phyloP scores from a whole-genome alignment of 441 rosid genomes.

The Populus hybrid region DNA sequence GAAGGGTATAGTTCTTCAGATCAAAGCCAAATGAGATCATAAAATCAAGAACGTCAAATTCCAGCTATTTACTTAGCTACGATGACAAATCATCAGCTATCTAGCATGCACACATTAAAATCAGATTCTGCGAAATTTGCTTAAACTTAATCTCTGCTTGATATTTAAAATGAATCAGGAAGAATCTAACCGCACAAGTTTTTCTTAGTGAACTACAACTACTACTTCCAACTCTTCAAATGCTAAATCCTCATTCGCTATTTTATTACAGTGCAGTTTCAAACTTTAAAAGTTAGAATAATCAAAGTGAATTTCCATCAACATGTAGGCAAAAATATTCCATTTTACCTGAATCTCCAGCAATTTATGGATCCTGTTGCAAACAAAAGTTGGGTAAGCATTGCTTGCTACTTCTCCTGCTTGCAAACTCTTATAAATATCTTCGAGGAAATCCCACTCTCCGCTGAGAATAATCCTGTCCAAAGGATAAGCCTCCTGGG shows the following conservation, averaged over 20 bases:
- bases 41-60: background rate
- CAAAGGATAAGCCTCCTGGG: too few relatives aligned
- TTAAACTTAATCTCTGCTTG: too few relatives aligned
- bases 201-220: too few relatives aligned
- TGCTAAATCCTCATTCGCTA: too few relatives aligned
- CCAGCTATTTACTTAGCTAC: background rate
- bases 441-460: conserved; percentile 33
- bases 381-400: conserved; percentile 63
- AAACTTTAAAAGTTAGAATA: background rate
- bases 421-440: conserved; percentile 37
- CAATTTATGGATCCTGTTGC: conserved; percentile 64
- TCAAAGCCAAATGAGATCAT: background rate
- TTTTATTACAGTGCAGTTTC: background rate
- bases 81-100: background rate
- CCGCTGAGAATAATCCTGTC: too few relatives aligned
- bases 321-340: background rate
- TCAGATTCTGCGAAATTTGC: background rate
- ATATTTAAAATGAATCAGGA: too few relatives aligned
- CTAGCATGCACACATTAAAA: background rate
- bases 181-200: too few relatives aligned
- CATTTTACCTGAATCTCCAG: conserved; percentile 50
- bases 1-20: background rate
- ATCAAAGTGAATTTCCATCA: background rate
- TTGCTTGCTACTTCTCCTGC: conserved; percentile 28
- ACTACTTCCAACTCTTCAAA: too few relatives aligned